Conservation (phyloP, 2,329 filamentous ascomycete species). For the Ceratocystiopsis sp. region DNA sequence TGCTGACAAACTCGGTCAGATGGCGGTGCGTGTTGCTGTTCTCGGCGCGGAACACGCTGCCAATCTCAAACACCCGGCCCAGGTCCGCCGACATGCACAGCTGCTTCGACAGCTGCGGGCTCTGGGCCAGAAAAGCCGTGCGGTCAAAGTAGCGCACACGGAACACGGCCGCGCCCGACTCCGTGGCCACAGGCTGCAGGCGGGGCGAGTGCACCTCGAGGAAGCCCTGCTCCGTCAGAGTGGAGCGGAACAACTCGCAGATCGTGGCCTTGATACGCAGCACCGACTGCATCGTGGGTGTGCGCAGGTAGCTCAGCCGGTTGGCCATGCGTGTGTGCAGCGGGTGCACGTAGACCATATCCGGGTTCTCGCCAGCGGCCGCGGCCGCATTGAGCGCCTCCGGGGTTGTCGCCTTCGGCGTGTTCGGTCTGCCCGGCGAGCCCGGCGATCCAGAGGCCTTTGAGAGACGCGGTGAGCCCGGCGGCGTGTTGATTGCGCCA, state of each 20-base stretch:
- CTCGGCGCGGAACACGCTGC: constrained; percentile 81
- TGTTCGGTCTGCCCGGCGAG: too few species aligned
- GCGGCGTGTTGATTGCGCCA: too few species aligned
- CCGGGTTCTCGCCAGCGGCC: too few species aligned
- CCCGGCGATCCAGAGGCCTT: too few species aligned
- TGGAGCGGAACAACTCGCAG: constrained; percentile 60
- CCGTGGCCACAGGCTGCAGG: constrained; percentile 74
- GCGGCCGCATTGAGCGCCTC: too few species aligned
- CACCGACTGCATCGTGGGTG: constrained; percentile 71
- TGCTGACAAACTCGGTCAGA: constrained; percentile 82
- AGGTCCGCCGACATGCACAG: constrained; percentile 86
- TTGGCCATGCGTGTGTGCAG: constrained; percentile 56
- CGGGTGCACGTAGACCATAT: constrained; percentile 36
- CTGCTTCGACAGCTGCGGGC: constrained; percentile 82
- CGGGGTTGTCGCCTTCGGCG: too few species aligned
- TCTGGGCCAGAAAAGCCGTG: constrained; percentile 76
- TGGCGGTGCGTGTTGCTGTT: constrained; percentile 93
- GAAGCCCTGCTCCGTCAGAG: constrained; percentile 60
- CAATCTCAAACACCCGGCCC: constrained; percentile 75
- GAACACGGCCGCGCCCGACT: constrained; percentile 84
- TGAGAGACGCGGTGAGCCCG: too few species aligned
- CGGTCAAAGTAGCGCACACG: constrained; percentile 82
- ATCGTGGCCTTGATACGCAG: constrained; percentile 76
- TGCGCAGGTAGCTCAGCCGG: constrained; percentile 69
- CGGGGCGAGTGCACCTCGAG: constrained; percentile 92